A percentile compares a stretch with the other conserved stretches of the same genome.
Evolutionary conservation across 2,329 filamentous ascomycete species (phyloP).

Genomic region (Periconia macrospinosa): DNA sequence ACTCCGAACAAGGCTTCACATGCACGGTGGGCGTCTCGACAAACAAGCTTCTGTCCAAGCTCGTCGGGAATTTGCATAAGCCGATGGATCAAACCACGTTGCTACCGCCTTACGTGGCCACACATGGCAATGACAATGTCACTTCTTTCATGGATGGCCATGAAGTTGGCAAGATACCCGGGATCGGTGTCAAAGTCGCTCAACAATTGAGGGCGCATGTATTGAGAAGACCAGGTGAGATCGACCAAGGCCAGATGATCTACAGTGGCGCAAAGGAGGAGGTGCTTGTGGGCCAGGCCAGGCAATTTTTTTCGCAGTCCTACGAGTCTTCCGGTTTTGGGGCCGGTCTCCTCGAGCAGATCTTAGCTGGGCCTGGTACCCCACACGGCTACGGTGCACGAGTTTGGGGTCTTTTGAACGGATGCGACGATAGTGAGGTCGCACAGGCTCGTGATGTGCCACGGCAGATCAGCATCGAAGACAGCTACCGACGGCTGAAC

Average conservation of each 20-base stretch:
- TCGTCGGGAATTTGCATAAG: constrained; percentile 83
- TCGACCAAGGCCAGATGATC: constrained; percentile 46
- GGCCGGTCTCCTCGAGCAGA: constrained; percentile 64
- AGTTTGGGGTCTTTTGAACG: constrained; percentile 79
- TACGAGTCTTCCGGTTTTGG: constrained; percentile 60
- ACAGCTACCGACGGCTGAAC: constrained; percentile 78
- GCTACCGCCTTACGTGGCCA: constrained; percentile 61
- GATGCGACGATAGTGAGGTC: constrained; percentile 75
- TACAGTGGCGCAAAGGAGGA: constrained; percentile 56
- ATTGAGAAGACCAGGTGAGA: constrained; percentile 49
- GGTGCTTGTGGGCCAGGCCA: constrained; percentile 67
- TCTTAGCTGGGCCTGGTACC: constrained; percentile 71
- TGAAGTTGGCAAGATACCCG: constrained; percentile 78
- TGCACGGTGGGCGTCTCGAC: constrained; percentile 86
- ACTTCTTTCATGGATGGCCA: constrained; percentile 73
- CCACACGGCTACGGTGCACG: constrained; percentile 71
- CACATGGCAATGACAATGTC: constrained; percentile 51
- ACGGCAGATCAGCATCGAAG: constrained; percentile 90
- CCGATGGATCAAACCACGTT: constrained; percentile 86
- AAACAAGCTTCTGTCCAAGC: constrained; percentile 82
- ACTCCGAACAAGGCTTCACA: constrained; percentile 79
- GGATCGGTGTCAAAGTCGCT: constrained; percentile 80
- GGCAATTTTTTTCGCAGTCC: constrained; percentile 38
- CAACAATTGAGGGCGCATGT: constrained; percentile 67
- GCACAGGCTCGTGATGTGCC: constrained; percentile 72